These are phyloP conservation scores for Saturnispora serradocipensis DNA, from an alignment of 805 yeast species.

Conservation along the genomic window DNA sequence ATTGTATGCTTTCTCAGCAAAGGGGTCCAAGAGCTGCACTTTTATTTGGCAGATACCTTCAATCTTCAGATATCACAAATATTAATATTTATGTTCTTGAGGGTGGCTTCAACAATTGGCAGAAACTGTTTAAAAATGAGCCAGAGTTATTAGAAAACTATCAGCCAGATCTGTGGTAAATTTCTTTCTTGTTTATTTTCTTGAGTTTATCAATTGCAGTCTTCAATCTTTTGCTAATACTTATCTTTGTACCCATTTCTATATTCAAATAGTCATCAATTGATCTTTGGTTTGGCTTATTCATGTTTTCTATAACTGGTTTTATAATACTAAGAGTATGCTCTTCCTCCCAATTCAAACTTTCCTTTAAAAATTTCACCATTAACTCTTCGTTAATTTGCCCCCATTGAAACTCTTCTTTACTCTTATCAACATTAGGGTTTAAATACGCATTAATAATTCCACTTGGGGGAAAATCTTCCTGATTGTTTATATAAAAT, in stretches of 20 bases:
- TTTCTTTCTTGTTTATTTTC: neutral
- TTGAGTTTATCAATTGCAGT: neutral
- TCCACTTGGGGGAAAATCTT: conserved; percentile 57
- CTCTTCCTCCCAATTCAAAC: conserved; percentile 73
- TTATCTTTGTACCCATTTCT: conserved; percentile 39
- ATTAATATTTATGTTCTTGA: conserved; percentile 52
- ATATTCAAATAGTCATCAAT: conserved; percentile 62
- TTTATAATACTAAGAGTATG: conserved; percentile 74
- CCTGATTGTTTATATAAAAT: conserved; percentile 32
- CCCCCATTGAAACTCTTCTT: conserved; percentile 82
- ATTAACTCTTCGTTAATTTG: conserved; percentile 74
- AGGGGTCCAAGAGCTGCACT: conserved; percentile 85
- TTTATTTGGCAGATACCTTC: conserved; percentile 41
- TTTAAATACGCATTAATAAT: conserved; percentile 65
- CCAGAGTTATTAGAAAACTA: conserved; percentile 51
- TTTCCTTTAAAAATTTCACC: conserved; percentile 55
- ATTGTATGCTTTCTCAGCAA: conserved; percentile 85
- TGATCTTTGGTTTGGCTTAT: conserved; percentile 50
- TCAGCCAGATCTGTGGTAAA: conserved; percentile 33
- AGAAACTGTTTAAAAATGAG: conserved; percentile 62
- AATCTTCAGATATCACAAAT: conserved; percentile 24
- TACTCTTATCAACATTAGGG: conserved; percentile 82
- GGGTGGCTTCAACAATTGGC: conserved; percentile 90
- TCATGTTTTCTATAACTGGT: conserved; percentile 77
- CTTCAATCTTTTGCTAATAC: conserved; percentile 52